Evolutionary conservation across 2,329 filamentous ascomycete species (phyloP), one percentile per base, ranked within the genome.

Genomic region (Calycina marina): DNA sequence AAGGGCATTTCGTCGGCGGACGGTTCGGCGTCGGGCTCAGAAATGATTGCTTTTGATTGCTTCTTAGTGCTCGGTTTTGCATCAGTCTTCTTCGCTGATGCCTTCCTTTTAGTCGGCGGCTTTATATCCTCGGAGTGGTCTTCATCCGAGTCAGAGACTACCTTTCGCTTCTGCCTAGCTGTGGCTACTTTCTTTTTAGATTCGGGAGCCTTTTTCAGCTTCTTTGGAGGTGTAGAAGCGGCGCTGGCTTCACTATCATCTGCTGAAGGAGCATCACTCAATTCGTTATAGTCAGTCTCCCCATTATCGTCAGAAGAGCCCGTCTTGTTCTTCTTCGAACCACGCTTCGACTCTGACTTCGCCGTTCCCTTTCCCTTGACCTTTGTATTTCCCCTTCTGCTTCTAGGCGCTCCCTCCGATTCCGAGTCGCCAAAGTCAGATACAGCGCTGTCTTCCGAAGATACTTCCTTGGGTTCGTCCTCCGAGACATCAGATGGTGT

Each of bases 341-440:
- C 42, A 13, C 49, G 39, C 27, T 38, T 38, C 13, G 18, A 35
- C 8, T 42, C 41, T 14, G 40, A 52, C 43, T 31, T 44, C 37
- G 33, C 25, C 47, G 51, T n/a, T 37, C 32, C 14, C 45, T 39
- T 13, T 43, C 36, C 14, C 46, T 45, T 12, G 40, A 11, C n/a
- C 15, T 36, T 38, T 4, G 32, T 14, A 27, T 34, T 38, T 11
- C 30, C 67, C 50, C 73, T 69, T 37, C 56, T 58, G 12, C 35
- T 13, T 18, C 38, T 45, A 8, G 41, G 43, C 10, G 34, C 30
- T 18, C 40, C 36, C 30, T 37, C 43, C 11, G 10, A 22, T 27
- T 46, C 41, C 4, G 40, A 43, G 25, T 39, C 40, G 10, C 16
- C 33, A 14, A 37, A 29, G 4, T 37, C 41, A n/a, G 43, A 36